Evolutionary conservation across 805 yeast genomes (phyloP), one percentile per base, ranked within the genome.

Genomic region (Cyberlindnera mycetangii): DNA sequence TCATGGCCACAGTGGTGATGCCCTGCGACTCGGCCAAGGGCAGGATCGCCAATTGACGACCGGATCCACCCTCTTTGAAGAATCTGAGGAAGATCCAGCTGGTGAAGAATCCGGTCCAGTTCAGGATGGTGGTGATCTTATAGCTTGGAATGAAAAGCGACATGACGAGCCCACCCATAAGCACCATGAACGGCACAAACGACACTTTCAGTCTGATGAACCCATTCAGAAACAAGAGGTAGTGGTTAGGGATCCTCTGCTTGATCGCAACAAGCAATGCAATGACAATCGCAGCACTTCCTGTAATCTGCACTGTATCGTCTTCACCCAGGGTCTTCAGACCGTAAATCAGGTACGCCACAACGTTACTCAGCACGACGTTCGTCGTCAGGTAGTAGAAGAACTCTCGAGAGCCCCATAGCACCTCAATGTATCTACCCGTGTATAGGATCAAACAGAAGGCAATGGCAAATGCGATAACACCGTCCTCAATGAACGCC

Each of bases 241-340:
- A 69, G 56, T 78, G 81, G 47, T 73, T 74, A 15, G 80, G 75
- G 6, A 78, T 74, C 39, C 79, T 55, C 59, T 78, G 83, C 52
- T 77, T 78, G 35, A 76, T 66, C 4, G 81, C 80, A 2, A 78
- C 78, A 17, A 78, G 57, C 31, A 76, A 65, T n/a, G 76, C 79
- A 53, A 74, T 64, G 33, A 69, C 48, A 16, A 52, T 47, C 33
- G 52, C 27, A 38, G 51, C 39, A 10, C 50, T 40, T 19, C 62
- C 53, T 21, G 52, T 48, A 22, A 44, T 48, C 17, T 52, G 56
- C 14, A 41, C 44, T 11, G 25, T 48, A 9, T 14, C 47, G 16
- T 25, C 47, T 14, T 16, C 30, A 8, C 34, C 18, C 4, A 33
- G 14, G 6, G 55, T 41, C 47, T 51, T 48, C 6, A 54, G 5